Percentiles rank a stretch among this genome's conserved stretches.
Evolutionary conservation across 441 rosid genomes (phyloP).

Genomic region (Populus hybrid): DNA sequence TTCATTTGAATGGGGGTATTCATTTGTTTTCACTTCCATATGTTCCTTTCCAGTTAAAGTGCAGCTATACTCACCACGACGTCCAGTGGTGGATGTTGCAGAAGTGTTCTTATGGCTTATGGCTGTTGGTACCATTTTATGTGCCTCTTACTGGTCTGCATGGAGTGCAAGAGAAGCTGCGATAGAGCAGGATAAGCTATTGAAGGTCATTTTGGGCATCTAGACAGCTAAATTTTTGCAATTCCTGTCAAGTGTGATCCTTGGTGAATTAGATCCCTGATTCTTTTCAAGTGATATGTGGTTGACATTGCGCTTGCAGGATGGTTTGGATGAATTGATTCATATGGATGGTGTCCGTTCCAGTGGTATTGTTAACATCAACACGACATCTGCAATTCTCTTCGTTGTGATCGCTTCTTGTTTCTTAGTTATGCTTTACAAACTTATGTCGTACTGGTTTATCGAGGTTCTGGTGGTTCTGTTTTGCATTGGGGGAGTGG

Average conservation of each 20-base stretch:
- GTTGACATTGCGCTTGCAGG: constrained; percentile 44
- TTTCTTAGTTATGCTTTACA: constrained; percentile 84
- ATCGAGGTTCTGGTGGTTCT: constrained; percentile 85
- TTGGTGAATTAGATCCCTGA: constrained; percentile 8
- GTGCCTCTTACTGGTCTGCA: constrained; percentile 46
- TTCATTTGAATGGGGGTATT: constrained; percentile 5
- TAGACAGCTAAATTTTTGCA: constrained; percentile 7
- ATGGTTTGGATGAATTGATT: constrained; percentile 64
- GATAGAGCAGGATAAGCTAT: constrained; percentile 77
- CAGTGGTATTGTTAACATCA: constrained; percentile 74
- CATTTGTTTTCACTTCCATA: constrained; percentile 8
- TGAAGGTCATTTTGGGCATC: constrained; percentile 52
- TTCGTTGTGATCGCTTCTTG: constrained; percentile 86
- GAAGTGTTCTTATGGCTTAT: constrained; percentile 98
- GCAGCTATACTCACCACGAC: constrained; percentile 88
- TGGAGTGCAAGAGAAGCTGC: constrained; percentile 72
- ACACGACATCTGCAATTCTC: constrained; percentile 66
- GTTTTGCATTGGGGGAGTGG: constrained; percentile 95
- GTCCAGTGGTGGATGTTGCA: constrained; percentile 97
- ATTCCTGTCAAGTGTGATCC: not conserved
- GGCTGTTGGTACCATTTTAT: constrained; percentile 91
- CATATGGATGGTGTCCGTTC: constrained; percentile 34
- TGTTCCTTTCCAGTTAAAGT: constrained; percentile 55
- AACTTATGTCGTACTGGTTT: constrained; percentile 91
- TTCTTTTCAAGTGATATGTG: constrained; percentile 5